A percentile compares a stretch with the other conserved stretches of the same genome.
Evolutionary conservation across 2,329 filamentous ascomycete species (phyloP).

Genomic region (Neofusicoccum laricinum): DNA sequence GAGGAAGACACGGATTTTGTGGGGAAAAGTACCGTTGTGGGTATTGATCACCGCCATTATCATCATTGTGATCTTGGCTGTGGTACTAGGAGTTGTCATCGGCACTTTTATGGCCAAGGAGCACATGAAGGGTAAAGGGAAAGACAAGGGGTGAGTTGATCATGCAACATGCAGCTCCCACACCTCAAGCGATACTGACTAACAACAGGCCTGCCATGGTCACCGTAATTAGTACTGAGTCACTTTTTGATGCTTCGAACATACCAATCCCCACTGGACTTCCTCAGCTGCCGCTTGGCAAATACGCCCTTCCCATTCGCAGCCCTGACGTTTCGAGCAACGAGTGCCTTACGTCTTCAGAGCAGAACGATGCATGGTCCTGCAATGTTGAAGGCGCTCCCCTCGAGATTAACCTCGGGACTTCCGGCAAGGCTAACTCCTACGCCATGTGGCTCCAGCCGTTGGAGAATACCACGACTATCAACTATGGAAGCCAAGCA

Average conservation of each 20-base stretch:
- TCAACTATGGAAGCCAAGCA: slow-evolving; percentile 62
- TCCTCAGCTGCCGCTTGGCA: slow-evolving; percentile 49
- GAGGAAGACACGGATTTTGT: slow-evolving; percentile 43
- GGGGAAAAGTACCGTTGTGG: slow-evolving; percentile 51
- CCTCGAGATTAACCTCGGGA: slow-evolving; percentile 1
- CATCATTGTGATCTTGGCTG: slow-evolving; percentile 45
- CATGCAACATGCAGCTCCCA: background rate
- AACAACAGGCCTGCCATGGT: slow-evolving; percentile 2
- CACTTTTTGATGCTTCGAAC: slow-evolving; percentile 50
- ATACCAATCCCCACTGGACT: slow-evolving; percentile 46
- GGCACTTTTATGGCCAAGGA: slow-evolving; percentile 51
- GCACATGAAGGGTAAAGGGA: slow-evolving; percentile 28
- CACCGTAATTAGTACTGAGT: slow-evolving; percentile 35
- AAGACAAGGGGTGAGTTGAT: slow-evolving; percentile 25
- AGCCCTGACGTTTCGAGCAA: slow-evolving; percentile 47
- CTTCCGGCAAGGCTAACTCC: background rate
- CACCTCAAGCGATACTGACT: background rate
- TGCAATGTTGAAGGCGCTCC: slow-evolving; percentile 35
- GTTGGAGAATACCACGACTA: slow-evolving; percentile 36
- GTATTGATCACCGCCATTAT: slow-evolving; percentile 46
- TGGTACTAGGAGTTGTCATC: slow-evolving; percentile 52
- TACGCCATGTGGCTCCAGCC: slow-evolving; percentile 23
- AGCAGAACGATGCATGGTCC: slow-evolving; percentile 50
- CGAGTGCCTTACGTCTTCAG: slow-evolving; percentile 46
- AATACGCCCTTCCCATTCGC: slow-evolving; percentile 47